Evolutionary conservation across 2,329 filamentous ascomycete genomes (phyloP).

Genomic region (Sporothrix phasma): DNA sequence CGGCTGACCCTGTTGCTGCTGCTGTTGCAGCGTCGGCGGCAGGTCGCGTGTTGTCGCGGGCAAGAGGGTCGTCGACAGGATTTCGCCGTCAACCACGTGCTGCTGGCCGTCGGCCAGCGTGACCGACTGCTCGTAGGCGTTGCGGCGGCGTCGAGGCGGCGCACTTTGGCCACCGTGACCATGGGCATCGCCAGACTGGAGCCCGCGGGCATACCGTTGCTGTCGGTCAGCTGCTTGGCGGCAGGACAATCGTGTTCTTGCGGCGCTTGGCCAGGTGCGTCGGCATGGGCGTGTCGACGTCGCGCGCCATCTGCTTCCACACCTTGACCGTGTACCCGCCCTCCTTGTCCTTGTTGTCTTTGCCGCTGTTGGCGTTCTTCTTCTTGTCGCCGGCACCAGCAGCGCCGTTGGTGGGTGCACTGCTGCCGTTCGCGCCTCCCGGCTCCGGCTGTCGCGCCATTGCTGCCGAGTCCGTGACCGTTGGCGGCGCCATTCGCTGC

Average conservation of each 20-base stretch:
- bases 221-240: slow-evolving; percentile 37
- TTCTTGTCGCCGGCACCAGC: background rate
- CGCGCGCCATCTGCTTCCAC: slow-evolving; percentile 54
- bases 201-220: slow-evolving; percentile 13
- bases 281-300: slow-evolving; percentile 41
- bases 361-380: background rate
- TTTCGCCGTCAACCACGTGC: slow-evolving; percentile 68
- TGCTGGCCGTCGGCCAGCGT: slow-evolving; percentile 75
- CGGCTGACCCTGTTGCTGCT: slow-evolving; percentile 16
- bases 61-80: slow-evolving; percentile 53
- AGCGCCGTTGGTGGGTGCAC: background rate
- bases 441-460: background rate
- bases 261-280: slow-evolving; percentile 52
- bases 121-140: slow-evolving; percentile 74
- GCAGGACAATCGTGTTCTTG: slow-evolving; percentile 50
- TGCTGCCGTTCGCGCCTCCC: background rate
- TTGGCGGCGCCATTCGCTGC: background rate
- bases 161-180: slow-evolving; percentile 69
- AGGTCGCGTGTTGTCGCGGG: slow-evolving; percentile 41
- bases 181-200: slow-evolving; percentile 35
- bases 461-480: background rate
- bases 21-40: slow-evolving; percentile 33
- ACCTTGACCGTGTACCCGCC: slow-evolving; percentile 48
- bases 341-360: slow-evolving; percentile 35
- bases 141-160: slow-evolving; percentile 65